Evolutionary conservation across 2,329 filamentous ascomycete genomes (phyloP).

Genomic region (Daldinia eschscholtzii): DNA sequence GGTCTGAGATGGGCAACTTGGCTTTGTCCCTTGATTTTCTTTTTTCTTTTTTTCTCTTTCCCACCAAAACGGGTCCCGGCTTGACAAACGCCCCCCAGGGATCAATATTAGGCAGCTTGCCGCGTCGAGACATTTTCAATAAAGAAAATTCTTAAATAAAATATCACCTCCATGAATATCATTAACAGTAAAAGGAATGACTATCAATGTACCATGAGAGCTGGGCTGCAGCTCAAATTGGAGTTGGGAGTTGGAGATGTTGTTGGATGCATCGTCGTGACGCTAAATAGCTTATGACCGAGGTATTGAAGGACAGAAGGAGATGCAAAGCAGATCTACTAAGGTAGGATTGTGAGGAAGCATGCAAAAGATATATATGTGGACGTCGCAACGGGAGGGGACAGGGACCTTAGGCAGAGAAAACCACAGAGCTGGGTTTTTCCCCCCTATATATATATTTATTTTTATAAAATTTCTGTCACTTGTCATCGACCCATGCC

Average conservation of each 20-base stretch:
- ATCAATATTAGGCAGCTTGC: constrained; percentile 7
- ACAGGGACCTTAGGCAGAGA: neutral
- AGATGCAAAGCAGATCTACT: constrained; percentile 11
- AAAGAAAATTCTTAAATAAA: constrained; percentile 1
- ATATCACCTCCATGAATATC: neutral
- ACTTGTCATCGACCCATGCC: constrained; percentile 37
- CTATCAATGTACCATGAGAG: neutral
- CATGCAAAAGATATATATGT: constrained; percentile 8
- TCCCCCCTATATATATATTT: constrained; percentile 22
- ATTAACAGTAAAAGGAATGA: neutral
- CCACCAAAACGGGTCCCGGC: neutral
- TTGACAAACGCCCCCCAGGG: neutral
- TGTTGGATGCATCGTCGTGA: constrained; percentile 2
- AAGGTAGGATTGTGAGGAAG: constrained; percentile 17
- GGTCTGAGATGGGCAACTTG: neutral
- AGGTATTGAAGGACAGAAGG: constrained; percentile 11
- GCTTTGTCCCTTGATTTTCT: neutral
- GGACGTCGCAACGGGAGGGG: constrained; percentile 8
- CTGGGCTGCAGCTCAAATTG: neutral
- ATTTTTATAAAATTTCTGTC: constrained; percentile 27
- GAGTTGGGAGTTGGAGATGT: neutral
- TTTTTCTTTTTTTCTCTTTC: neutral
- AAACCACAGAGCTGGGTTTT: constrained; percentile 4
- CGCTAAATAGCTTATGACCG: constrained; percentile 2
- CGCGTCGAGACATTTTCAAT: neutral